Percentiles rank a stretch among this genome's conserved stretches.
These are phyloP conservation scores for Penicillium sp. DNA, from an alignment of 2,329 filamentous ascomycete species.

Conservation along the genomic window DNA sequence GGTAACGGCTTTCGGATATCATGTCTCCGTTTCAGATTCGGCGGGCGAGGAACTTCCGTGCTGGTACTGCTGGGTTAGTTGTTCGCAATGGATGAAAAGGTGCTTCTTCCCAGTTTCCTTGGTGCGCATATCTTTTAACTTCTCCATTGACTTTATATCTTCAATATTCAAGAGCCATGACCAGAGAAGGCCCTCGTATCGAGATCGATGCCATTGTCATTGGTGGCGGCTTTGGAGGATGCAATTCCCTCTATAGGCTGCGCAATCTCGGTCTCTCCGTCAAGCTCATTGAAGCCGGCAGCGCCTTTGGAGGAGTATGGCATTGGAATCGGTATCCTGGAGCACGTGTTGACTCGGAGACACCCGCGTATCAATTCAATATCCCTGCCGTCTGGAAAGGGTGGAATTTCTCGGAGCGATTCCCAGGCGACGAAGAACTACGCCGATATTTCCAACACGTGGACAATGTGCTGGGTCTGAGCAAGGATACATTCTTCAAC, in stretches of 20 bases:
- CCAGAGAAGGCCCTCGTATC: slow-evolving; percentile 8
- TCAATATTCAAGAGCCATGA: slow-evolving; percentile 7
- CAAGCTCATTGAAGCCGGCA: slow-evolving; percentile 48
- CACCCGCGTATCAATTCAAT: slow-evolving; percentile 61
- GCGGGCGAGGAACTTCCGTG: neutral
- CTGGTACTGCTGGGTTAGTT: neutral
- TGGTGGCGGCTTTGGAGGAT: slow-evolving; percentile 49
- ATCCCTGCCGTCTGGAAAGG: slow-evolving; percentile 56
- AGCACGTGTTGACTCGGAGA: slow-evolving; percentile 53
- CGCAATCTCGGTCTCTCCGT: slow-evolving; percentile 44
- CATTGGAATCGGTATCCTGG: slow-evolving; percentile 55
- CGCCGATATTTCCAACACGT: slow-evolving; percentile 53
- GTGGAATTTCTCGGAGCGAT: slow-evolving; percentile 52
- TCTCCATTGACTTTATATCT: neutral
- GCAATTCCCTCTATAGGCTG: slow-evolving; percentile 46
- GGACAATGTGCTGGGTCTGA: slow-evolving; percentile 51
- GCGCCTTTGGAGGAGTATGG: slow-evolving; percentile 53
- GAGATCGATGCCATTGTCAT: slow-evolving; percentile 47
- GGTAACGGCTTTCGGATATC: slow-evolving; percentile 8
- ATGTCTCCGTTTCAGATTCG: neutral
- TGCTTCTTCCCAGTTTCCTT: neutral
- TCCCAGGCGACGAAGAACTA: slow-evolving; percentile 46
- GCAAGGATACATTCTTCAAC: slow-evolving; percentile 55
- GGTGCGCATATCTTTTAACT: neutral
- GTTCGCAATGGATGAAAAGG: neutral